These are phyloP conservation scores for Zygosaccharomyces siamensis DNA, from an alignment of 805 yeast species.

Conservation along the genomic window DNA sequence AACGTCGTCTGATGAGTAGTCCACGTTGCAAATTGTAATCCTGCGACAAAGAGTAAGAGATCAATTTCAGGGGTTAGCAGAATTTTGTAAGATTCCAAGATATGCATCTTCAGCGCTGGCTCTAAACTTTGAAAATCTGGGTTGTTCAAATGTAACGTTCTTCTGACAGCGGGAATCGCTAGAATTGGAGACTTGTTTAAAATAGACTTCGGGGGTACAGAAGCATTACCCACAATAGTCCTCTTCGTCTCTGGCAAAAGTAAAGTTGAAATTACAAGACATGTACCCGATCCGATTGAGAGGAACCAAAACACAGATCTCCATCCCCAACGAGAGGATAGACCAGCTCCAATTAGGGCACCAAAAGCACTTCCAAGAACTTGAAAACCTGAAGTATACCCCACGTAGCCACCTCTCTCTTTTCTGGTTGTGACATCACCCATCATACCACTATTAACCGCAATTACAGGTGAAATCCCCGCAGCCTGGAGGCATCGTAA, in stretches of 20 bases:
- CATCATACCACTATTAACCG: conserved; percentile 63
- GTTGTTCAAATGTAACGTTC: conserved; percentile 26
- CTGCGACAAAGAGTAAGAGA: conserved; percentile 50
- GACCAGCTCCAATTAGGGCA: conserved; percentile 55
- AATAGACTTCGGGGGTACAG: conserved; percentile 45
- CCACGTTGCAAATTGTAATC: conserved; percentile 66
- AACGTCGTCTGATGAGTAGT: conserved; percentile 62
- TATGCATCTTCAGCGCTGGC: conserved; percentile 24
- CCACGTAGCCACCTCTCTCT: conserved; percentile 68
- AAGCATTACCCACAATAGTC: conserved; percentile 68
- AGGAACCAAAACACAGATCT: conserved; percentile 74
- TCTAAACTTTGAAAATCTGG: conserved; percentile 34
- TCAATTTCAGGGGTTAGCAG: conserved; percentile 42
- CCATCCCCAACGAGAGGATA: conserved; percentile 54
- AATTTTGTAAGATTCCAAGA: conserved; percentile 42
- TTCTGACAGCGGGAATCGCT: conserved; percentile 18
- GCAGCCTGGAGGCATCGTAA: conserved; percentile 73
- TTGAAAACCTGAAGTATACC: conserved; percentile 58
- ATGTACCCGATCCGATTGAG: conserved; percentile 55
- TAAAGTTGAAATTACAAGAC: conserved; percentile 34
- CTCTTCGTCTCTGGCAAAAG: conserved; percentile 74
- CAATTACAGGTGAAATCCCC: conserved; percentile 70
- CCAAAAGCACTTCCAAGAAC: conserved; percentile 75
- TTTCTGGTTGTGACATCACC: conserved; percentile 66
- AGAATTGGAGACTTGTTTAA: conserved; percentile 47